These are phyloP conservation scores for Sphaerostilbella broomeana DNA, from an alignment of 2,329 filamentous ascomycete genomes.

Conservation along the genomic window DNA sequence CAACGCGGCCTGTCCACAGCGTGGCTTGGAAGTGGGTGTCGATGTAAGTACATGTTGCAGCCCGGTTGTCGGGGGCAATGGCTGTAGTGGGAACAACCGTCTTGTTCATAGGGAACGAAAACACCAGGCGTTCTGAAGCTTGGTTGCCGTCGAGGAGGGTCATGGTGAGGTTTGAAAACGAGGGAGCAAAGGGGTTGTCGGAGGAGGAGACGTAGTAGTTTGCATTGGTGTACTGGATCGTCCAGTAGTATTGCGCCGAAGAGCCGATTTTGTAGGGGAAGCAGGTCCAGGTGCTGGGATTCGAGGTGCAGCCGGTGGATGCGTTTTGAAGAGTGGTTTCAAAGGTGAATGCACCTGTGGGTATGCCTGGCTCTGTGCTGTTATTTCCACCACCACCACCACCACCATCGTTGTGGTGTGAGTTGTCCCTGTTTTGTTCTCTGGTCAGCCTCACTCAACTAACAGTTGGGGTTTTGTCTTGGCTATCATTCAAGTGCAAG, in stretches of 20 bases:
- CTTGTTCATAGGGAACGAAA: constrained; percentile 48
- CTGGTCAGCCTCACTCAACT: constrained; percentile 1
- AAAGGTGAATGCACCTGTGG: constrained; percentile 56
- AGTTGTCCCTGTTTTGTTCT: too few species aligned
- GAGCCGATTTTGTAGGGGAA: constrained; percentile 43
- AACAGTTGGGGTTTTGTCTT: not conserved
- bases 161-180: constrained; percentile 47
- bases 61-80: constrained; percentile 36
- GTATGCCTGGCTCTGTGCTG: constrained; percentile 45
- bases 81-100: constrained; percentile 42
- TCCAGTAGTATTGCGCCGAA: constrained; percentile 54
- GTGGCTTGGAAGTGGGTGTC: constrained; percentile 48
- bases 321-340: constrained; percentile 49
- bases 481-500: not conserved
- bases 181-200: constrained; percentile 48
- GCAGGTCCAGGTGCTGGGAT: constrained; percentile 55
- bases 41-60: constrained; percentile 52
- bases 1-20: constrained; percentile 48
- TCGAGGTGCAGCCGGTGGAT: constrained; percentile 50
- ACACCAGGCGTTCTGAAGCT: constrained; percentile 49
- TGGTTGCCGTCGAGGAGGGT: constrained; percentile 41
- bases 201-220: constrained; percentile 49
- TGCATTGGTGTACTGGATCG: constrained; percentile 40
- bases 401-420: too few species aligned
- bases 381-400: not conserved